Conservation (phyloP, 352 stramenopile genomes). For the Achlya hypogyna region DNA sequence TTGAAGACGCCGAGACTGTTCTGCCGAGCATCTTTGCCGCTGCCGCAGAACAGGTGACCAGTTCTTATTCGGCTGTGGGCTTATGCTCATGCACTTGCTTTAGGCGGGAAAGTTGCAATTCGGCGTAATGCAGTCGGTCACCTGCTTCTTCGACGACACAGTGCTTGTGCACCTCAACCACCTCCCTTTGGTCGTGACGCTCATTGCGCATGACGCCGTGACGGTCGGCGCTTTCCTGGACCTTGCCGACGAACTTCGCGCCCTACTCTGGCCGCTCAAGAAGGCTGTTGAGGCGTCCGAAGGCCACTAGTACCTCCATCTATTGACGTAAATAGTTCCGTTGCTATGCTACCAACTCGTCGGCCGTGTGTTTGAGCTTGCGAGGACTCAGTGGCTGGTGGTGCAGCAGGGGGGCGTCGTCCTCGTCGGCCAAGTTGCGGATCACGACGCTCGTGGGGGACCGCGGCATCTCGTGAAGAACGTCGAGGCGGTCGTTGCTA, state of each 20-base stretch:
- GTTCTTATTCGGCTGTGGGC: background rate
- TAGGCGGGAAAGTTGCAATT: constrained; percentile 78
- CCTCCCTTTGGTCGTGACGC: constrained; percentile 62
- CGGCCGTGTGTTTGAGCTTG: background rate
- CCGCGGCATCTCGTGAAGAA: background rate
- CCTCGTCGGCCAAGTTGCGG: background rate
- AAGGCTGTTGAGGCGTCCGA: constrained; percentile 64
- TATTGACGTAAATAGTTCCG: constrained; percentile 1
- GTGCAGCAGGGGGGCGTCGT: background rate
- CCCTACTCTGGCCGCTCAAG: constrained; percentile 56
- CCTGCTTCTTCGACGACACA: constrained; percentile 59
- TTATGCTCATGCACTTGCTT: background rate
- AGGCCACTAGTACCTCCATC: constrained; percentile 30
- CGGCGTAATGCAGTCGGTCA: constrained; percentile 55
- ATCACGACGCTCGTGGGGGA: background rate
- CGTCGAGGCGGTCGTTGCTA: background rate
- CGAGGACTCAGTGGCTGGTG: background rate
- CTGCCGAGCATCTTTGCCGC: constrained; percentile 69
- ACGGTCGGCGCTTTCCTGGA: constrained; percentile 51
- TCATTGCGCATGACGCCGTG: constrained; percentile 53
- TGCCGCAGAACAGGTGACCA: constrained; percentile 58
- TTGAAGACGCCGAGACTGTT: constrained; percentile 71
- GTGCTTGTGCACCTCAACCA: constrained; percentile 75
- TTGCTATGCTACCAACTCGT: background rate
- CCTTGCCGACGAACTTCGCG: constrained; percentile 43